These are phyloP conservation scores for Metarhizium brunneum DNA, from an alignment of 2,329 filamentous ascomycete genomes.

Conservation along the genomic window DNA sequence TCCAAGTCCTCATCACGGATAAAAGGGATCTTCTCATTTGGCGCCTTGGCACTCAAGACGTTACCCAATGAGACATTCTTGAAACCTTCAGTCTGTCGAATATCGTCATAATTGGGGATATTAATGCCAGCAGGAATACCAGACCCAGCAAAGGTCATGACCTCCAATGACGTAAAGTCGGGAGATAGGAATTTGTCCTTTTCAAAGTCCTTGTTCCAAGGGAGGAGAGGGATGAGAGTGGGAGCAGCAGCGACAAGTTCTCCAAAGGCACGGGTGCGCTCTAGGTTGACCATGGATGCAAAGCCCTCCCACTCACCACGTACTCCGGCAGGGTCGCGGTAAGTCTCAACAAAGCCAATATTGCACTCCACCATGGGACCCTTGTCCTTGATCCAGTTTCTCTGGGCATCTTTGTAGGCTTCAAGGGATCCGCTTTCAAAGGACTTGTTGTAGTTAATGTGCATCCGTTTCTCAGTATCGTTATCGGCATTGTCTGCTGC, in stretches of 20 bases:
- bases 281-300: slow-evolving; percentile 77
- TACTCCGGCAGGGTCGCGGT: slow-evolving; percentile 72
- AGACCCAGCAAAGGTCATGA: slow-evolving; percentile 63
- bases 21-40: slow-evolving; percentile 87
- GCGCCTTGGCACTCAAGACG: slow-evolving; percentile 81
- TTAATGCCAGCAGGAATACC: slow-evolving; percentile 62
- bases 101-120: slow-evolving; percentile 65
- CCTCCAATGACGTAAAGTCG: slow-evolving; percentile 92
- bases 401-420: slow-evolving; percentile 71
- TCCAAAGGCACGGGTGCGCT: slow-evolving; percentile 80
- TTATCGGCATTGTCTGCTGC: slow-evolving; percentile 64
- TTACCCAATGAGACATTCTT: slow-evolving; percentile 94
- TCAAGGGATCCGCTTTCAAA: slow-evolving; percentile 67
- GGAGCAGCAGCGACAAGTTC: slow-evolving; percentile 76
- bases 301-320: slow-evolving; percentile 83
- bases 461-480: slow-evolving; percentile 65
- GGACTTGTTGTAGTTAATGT: slow-evolving; percentile 63
- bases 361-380: slow-evolving; percentile 72
- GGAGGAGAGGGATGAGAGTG: slow-evolving; percentile 75
- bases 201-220: slow-evolving; percentile 83
- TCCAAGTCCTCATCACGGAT: slow-evolving; percentile 70
- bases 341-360: slow-evolving; percentile 79
- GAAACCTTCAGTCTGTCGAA: slow-evolving; percentile 76
- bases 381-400: slow-evolving; percentile 76
- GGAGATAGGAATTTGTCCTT: slow-evolving; percentile 94